Percentiles rank a stretch among this genome's conserved stretches.
Evolutionary conservation across 768 basidiomycete genomes (phyloP).

Genomic region (Pulveroboletus ravenelii): DNA sequence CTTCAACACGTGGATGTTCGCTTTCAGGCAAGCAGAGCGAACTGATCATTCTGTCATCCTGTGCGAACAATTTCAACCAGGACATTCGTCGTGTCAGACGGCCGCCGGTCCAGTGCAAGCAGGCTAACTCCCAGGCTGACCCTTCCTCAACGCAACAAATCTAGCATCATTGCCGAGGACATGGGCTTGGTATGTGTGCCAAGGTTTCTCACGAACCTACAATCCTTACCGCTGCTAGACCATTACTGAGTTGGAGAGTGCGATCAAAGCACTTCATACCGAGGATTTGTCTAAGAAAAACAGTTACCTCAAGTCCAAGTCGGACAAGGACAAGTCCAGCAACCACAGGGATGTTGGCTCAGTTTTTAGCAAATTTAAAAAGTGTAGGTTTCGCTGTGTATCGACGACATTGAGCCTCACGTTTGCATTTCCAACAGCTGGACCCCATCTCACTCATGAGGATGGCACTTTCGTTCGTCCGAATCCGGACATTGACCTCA

Average conservation of each 20-base stretch:
- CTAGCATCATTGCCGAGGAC: constrained; percentile 54
- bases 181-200: constrained; percentile 53
- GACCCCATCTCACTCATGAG: constrained; percentile 20
- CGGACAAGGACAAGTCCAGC: constrained; percentile 44
- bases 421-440: constrained; percentile 12
- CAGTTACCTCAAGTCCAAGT: constrained; percentile 30
- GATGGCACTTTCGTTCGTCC: constrained; percentile 22
- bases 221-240: constrained; percentile 36
- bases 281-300: constrained; percentile 37
- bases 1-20: constrained; percentile 69
- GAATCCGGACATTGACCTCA: constrained; percentile 15
- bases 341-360: constrained; percentile 28
- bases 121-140: constrained; percentile 38
- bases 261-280: constrained; percentile 41
- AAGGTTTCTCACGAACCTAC: background rate
- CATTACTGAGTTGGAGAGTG: constrained; percentile 54
- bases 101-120: constrained; percentile 33
- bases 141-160: constrained; percentile 45
- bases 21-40: constrained; percentile 52
- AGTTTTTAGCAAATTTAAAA: constrained; percentile 60
- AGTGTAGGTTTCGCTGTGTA: constrained; percentile 36
- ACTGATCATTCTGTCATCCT: constrained; percentile 5
- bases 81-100: constrained; percentile 50
- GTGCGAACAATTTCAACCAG: constrained; percentile 35
- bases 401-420: background rate